phyloP scores from a whole-genome alignment of 306 rosid genomes.

The Cicer pinnatifidum region DNA sequence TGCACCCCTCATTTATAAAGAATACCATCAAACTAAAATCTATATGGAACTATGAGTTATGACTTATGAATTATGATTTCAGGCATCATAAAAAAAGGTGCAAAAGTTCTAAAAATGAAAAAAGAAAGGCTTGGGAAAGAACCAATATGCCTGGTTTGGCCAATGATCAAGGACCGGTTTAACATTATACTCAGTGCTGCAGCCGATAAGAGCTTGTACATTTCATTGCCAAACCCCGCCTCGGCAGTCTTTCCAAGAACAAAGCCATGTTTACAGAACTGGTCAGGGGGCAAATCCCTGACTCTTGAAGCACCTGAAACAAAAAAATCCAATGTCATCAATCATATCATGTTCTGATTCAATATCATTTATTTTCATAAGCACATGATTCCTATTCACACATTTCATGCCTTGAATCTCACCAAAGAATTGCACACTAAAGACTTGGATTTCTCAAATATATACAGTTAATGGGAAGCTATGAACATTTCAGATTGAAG shows the following conservation, averaged over 20 bases:
- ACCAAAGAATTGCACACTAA: no score
- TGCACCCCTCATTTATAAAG: not conserved
- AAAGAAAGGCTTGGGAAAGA: slow-evolving; percentile 86
- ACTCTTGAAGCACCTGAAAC: slow-evolving; percentile 84
- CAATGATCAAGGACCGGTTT: slow-evolving; percentile 95
- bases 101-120: slow-evolving; percentile 44
- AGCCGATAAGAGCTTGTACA: slow-evolving; percentile 89
- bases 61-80: not conserved
- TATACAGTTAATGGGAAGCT: no score
- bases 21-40: slow-evolving; percentile 28
- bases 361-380: slow-evolving; percentile 35
- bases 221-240: slow-evolving; percentile 98
- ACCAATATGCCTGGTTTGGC: slow-evolving; percentile 99
- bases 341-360: slow-evolving; percentile 33
- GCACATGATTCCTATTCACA: not conserved
- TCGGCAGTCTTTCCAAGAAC: slow-evolving; percentile 89
- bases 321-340: slow-evolving; percentile 5
- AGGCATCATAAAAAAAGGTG: not conserved
- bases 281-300: slow-evolving; percentile 69
- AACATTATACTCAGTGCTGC: slow-evolving; percentile 91
- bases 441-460: no score
- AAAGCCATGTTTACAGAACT: slow-evolving; percentile 88
- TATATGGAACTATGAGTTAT: not conserved
- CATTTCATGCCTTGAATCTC: no score
- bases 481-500: no score